A percentile compares a stretch with the other conserved stretches of the same genome.
phyloP scores from a whole-genome alignment of 345 rosid species.

The Aquilaria malaccensis region DNA sequence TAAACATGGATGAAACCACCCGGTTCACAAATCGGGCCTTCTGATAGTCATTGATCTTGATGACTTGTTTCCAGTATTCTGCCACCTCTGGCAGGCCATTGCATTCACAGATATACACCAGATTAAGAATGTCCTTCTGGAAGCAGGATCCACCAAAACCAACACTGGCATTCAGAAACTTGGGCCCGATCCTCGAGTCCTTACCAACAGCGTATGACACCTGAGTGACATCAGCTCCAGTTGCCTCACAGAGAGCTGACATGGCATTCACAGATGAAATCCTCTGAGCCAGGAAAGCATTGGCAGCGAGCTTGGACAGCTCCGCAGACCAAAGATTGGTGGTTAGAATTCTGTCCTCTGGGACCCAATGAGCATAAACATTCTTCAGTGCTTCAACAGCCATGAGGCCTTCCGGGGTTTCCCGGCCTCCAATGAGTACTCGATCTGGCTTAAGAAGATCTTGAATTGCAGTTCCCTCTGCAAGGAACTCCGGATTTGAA shows the following conservation, averaged over 20 bases:
- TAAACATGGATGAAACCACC: slow-evolving; percentile 81
- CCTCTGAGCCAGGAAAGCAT: slow-evolving; percentile 89
- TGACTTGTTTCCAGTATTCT: slow-evolving; percentile 93
- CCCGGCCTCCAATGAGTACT: slow-evolving; percentile 90
- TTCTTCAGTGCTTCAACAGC: slow-evolving; percentile 73
- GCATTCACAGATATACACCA: slow-evolving; percentile 92
- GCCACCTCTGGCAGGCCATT: slow-evolving; percentile 91
- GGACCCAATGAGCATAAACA: slow-evolving; percentile 84
- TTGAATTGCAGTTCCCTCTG: slow-evolving; percentile 83
- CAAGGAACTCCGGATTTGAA: slow-evolving; percentile 94
- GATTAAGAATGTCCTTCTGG: slow-evolving; percentile 83
- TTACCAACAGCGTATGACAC: slow-evolving; percentile 76
- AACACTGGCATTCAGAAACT: slow-evolving; percentile 81
- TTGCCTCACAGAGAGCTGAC: slow-evolving; percentile 92
- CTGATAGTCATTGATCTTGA: slow-evolving; percentile 89
- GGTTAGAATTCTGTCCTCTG: slow-evolving; percentile 68
- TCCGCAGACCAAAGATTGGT: slow-evolving; percentile 96
- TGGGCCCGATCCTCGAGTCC: slow-evolving; percentile 77
- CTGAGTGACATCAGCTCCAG: slow-evolving; percentile 76
- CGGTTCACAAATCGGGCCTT: slow-evolving; percentile 85
- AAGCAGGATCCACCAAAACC: slow-evolving; percentile 93
- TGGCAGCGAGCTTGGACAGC: slow-evolving; percentile 93
- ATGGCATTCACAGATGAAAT: slow-evolving; percentile 88
- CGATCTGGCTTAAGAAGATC: slow-evolving; percentile 78
- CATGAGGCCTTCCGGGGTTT: slow-evolving; percentile 77